Percentiles rank a stretch among this genome's conserved stretches.
Evolutionary conservation across 495 filamentous ascomycete genomes (phyloP).

Genomic region (Penicillium canescens): DNA sequence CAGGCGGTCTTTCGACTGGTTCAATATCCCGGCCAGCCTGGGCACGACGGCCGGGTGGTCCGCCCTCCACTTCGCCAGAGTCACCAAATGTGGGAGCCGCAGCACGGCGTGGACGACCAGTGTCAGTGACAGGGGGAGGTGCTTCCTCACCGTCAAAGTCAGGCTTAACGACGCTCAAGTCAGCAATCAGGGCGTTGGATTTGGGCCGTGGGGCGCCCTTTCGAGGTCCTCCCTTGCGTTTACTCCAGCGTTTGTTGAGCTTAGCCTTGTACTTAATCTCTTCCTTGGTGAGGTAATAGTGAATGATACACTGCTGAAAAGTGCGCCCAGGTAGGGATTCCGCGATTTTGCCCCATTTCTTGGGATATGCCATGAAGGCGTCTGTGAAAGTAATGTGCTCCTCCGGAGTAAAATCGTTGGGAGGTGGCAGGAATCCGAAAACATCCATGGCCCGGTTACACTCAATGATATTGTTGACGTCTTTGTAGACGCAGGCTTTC

Average conservation of each 20-base stretch:
- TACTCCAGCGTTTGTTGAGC: constrained; percentile 67
- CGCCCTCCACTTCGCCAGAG: constrained; percentile 51
- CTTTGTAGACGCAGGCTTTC: constrained; percentile 58
- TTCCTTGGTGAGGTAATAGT: constrained; percentile 95
- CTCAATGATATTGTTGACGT: constrained; percentile 70
- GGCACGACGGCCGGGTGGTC: constrained; percentile 45
- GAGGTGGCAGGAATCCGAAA: constrained; percentile 72
- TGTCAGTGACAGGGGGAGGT: constrained; percentile 59
- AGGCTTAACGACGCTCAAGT: constrained; percentile 59
- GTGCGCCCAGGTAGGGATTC: constrained; percentile 68
- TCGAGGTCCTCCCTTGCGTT: constrained; percentile 55
- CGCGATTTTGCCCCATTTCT: constrained; percentile 91
- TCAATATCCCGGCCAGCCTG: constrained; percentile 51
- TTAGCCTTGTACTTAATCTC: constrained; percentile 84
- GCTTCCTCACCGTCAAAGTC: constrained; percentile 59
- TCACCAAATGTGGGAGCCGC: constrained; percentile 73
- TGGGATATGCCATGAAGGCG: constrained; percentile 76
- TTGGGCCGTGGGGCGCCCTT: constrained; percentile 56
- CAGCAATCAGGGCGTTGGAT: constrained; percentile 74
- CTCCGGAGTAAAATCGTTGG: constrained; percentile 79
- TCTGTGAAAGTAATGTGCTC: constrained; percentile 79
- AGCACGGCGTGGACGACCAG: constrained; percentile 66
- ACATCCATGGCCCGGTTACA: constrained; percentile 64
- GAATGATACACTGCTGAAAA: constrained; percentile 85
- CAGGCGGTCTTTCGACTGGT: constrained; percentile 55